Evolutionary conservation across 2,329 filamentous ascomycete genomes (phyloP).

Genomic region (Aspergillus proliferans): DNA sequence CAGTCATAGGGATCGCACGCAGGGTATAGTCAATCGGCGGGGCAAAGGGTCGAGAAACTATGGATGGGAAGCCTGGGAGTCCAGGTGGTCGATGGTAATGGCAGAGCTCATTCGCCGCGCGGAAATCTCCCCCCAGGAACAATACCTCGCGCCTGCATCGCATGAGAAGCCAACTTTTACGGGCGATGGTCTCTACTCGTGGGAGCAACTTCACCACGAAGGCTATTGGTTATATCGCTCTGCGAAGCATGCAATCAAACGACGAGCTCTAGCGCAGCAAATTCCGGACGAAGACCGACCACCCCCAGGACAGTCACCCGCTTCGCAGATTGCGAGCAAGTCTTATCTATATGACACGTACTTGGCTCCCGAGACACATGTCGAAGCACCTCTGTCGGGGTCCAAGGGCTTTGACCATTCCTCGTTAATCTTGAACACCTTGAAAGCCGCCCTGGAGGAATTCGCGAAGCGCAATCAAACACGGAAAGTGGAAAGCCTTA

Average conservation of each 20-base stretch:
- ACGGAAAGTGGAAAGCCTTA: conserved; percentile 50
- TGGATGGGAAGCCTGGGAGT: conserved; percentile 91
- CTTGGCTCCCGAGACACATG: conserved; percentile 52
- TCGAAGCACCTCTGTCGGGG: conserved; percentile 46
- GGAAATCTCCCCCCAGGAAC: conserved; percentile 31
- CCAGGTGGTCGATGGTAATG: conserved; percentile 61
- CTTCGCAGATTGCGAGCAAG: conserved; percentile 50
- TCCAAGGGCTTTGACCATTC: conserved; percentile 47
- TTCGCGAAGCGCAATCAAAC: conserved; percentile 49
- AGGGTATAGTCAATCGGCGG: conserved; percentile 71
- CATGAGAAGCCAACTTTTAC: conserved; percentile 47
- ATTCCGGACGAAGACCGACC: conserved; percentile 56
- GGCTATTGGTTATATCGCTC: conserved; percentile 57
- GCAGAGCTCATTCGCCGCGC: conserved; percentile 53
- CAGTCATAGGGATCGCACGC: conserved; percentile 65
- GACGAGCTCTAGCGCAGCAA: conserved; percentile 47
- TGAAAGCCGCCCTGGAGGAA: conserved; percentile 44
- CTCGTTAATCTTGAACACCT: conserved; percentile 42
- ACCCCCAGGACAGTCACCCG: conserved; percentile 50
- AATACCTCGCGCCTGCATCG: conserved; percentile 38
- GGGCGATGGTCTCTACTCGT: conserved; percentile 49
- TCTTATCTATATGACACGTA: conserved; percentile 54
- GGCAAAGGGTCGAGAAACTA: conserved; percentile 85
- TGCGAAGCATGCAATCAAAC: conserved; percentile 45
- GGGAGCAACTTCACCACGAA: conserved; percentile 55